Base-by-base conservation (phyloP, 306 rosid genomes). In the Vigna unguiculata region DNA sequence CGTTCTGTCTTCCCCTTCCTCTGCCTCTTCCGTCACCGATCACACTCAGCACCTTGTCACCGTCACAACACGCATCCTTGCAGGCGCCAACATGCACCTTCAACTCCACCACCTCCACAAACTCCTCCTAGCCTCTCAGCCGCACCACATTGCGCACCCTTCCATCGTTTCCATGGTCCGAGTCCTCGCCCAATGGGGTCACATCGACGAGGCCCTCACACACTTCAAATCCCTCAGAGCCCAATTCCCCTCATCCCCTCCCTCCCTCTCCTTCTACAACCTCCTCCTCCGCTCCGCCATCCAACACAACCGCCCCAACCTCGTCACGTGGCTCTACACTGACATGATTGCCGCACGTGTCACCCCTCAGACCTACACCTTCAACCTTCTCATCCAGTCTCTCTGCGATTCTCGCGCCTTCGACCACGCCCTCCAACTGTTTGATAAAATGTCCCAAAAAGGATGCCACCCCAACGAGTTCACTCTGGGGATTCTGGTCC, bases 391-490 rank as follows among this genome's bases (percentile, higher is more conserved):
- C 80, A 83, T 94, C 6, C 46, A 77, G 2, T 85, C 89, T 0
- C 19, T 92, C 0, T 92, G 96, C 61, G 91, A 89, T 7, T 86
- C 86, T 0, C 88, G 91, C 4, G 74, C 71, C 25, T 52, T 94
- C 58, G 90, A 82, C 19, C 83, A 81, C 47, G 97, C 98, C 2
- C 84, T 81, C 24, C 74, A 89, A 55, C 82, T 90, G 91, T 94
- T 90, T 51, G 97, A 90, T 75, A 91, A 81, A 92, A 94, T 94
- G 95, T 76, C 85, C 85, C 85, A 75, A 0, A 94, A 90, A 68
- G 97, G 97, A 17, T 94, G 96, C 82, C 47, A 9, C 19, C 97
- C 92, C 0, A 92, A 92, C 68, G 92, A 86, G 86, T 94, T 80
- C 34, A 92, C 87, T 66, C 38, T 85, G 69, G 98, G 90, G 64